A percentile compares a stretch with the other conserved stretches of the same genome.
Conservation (phyloP, 106 monocot genomes). For the Acorus gramineus region DNA sequence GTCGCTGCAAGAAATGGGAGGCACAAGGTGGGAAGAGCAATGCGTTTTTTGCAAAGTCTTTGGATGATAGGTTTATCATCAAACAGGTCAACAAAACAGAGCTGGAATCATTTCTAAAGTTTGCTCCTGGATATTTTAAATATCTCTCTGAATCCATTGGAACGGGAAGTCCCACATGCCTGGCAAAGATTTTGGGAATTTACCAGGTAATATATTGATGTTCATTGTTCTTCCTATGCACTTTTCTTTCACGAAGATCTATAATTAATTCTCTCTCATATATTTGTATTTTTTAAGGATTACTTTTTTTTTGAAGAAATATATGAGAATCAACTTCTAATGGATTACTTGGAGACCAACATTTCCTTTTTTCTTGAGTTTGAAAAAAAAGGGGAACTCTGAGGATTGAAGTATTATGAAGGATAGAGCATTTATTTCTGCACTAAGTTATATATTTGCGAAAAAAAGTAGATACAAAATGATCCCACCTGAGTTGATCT, state of each 20-base stretch:
- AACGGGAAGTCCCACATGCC: slow-evolving; percentile 70
- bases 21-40: slow-evolving; percentile 95
- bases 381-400: too few relatives aligned
- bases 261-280: not conserved
- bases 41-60: slow-evolving; percentile 87
- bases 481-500: too few relatives aligned
- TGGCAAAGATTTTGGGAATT: slow-evolving; percentile 87
- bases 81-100: slow-evolving; percentile 93
- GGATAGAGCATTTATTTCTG: too few relatives aligned
- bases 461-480: too few relatives aligned
- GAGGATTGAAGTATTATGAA: too few relatives aligned
- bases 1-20: slow-evolving; percentile 91
- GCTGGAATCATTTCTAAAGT: slow-evolving; percentile 73
- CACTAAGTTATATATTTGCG: too few relatives aligned
- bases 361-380: too few relatives aligned
- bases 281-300: not conserved
- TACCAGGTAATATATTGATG: slow-evolving; percentile 44
- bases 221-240: not conserved
- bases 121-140: slow-evolving; percentile 73
- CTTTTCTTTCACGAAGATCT: not conserved
- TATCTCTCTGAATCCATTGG: slow-evolving; percentile 73
- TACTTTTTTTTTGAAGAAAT: too few relatives aligned
- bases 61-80: slow-evolving; percentile 91
- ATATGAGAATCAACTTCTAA: too few relatives aligned
- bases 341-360: too few relatives aligned